A percentile compares a stretch with the other conserved stretches of the same genome.
phyloP scores from a whole-genome alignment of 306 rosid species.

The Lathyrus aphaca region DNA sequence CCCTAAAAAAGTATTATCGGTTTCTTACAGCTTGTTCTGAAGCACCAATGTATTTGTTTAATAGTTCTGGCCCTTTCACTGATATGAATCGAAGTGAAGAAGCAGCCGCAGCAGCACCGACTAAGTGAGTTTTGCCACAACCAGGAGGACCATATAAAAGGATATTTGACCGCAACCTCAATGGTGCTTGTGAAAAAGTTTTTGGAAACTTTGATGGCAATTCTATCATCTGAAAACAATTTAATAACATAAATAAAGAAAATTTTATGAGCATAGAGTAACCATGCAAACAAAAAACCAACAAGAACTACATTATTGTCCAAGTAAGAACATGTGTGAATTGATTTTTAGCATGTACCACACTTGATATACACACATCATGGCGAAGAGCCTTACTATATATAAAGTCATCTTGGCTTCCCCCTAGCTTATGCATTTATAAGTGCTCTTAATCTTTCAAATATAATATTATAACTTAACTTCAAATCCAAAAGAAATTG shows the following conservation, averaged over 20 bases:
- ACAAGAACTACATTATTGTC: conserved; percentile 24
- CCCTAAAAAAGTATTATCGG: conserved; percentile 33
- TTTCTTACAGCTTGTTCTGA: conserved; percentile 97
- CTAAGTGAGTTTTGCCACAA: conserved; percentile 95
- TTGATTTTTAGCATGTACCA: conserved; percentile 15
- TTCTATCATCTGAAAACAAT: conserved; percentile 76
- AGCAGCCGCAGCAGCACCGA: conserved; percentile 97
- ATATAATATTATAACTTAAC: conserved; percentile 16
- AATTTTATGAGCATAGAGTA: conserved; percentile 16
- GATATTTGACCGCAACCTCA: conserved; percentile 91
- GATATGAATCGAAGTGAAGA: conserved; percentile 90
- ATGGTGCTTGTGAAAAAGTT: conserved; percentile 85
- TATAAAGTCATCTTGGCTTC: conserved; percentile 21
- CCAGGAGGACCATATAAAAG: conserved; percentile 98
- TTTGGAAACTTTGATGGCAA: conserved; percentile 91
- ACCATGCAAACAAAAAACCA: conserved; percentile 30
- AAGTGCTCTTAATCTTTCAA: conserved; percentile 10
- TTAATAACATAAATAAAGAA: conserved; percentile 29
- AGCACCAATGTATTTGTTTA: conserved; percentile 96
- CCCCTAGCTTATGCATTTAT: conserved; percentile 10
- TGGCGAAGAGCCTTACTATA: neutral
- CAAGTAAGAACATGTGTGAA: conserved; percentile 20
- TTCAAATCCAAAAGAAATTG: conserved; percentile 19
- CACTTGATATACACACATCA: conserved; percentile 7
- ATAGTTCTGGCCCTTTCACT: conserved; percentile 91